Percentiles rank a stretch among this genome's conserved stretches.
Evolutionary conservation across 2,329 filamentous ascomycete species (phyloP).

Genomic region (Dothideomycetidae sp.): DNA sequence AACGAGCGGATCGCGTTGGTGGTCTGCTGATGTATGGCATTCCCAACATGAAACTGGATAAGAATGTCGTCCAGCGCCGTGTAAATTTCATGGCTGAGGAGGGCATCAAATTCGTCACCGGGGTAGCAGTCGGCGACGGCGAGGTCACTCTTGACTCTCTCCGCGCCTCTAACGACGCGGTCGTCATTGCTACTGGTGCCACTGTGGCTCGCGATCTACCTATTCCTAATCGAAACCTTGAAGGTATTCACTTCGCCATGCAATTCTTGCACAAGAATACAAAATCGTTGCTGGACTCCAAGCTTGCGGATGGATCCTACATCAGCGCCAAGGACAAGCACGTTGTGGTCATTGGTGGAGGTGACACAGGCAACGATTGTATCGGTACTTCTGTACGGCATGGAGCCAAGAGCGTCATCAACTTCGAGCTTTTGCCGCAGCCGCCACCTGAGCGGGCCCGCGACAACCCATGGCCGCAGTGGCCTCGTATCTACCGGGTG

Average conservation of each 20-base stretch:
- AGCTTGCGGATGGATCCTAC: conserved; percentile 68
- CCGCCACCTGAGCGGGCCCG: conserved; percentile 77
- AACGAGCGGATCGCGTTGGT: conserved; percentile 79
- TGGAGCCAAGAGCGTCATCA: conserved; percentile 87
- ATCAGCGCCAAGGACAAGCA: conserved; percentile 93
- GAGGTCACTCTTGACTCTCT: conserved; percentile 55
- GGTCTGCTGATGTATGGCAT: conserved; percentile 97
- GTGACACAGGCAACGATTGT: conserved; percentile 95
- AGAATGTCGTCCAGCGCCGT: conserved; percentile 88
- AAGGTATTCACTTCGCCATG: conserved; percentile 93
- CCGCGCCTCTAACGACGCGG: conserved; percentile 61
- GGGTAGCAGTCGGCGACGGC: conserved; percentile 62
- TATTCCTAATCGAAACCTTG: conserved; percentile 73
- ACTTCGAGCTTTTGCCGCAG: conserved; percentile 91
- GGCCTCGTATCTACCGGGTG: conserved; percentile 95
- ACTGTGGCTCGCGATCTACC: conserved; percentile 87
- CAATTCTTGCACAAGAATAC: conserved; percentile 96
- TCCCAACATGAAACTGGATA: conserved; percentile 99
- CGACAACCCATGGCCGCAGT: conserved; percentile 97
- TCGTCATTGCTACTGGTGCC: conserved; percentile 82
- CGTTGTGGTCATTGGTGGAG: conserved; percentile 91
- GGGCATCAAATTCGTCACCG: conserved; percentile 69
- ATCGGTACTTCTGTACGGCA: conserved; percentile 94
- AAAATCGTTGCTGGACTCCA: conserved; percentile 88
- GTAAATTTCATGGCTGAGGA: conserved; percentile 90